A percentile compares a stretch with the other conserved stretches of the same genome.
Conservation (phyloP, 305 asterid species). For the Withania somnifera region DNA sequence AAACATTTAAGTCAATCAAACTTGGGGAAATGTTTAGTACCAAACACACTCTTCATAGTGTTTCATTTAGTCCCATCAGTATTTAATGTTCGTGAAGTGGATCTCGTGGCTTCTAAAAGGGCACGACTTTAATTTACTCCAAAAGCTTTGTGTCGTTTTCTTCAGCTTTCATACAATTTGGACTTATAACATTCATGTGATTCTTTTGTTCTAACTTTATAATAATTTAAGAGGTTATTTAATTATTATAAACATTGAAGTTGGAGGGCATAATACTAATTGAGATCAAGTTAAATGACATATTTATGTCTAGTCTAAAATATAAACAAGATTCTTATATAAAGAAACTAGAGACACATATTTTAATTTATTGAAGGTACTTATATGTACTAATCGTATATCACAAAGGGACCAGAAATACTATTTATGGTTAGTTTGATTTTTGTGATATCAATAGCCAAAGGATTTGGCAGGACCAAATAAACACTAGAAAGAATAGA, state of each 20-base stretch:
- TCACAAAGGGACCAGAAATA: background rate
- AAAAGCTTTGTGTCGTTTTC: background rate
- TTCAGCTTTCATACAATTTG: background rate
- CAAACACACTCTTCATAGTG: background rate
- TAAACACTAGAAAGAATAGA: background rate
- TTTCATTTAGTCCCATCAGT: background rate
- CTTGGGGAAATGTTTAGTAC: too few relatives aligned
- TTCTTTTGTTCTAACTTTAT: too few relatives aligned
- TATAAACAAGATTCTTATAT: too few relatives aligned
- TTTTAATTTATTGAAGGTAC: background rate
- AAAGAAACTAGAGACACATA: background rate
- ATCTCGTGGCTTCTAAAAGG: background rate
- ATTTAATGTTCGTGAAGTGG: background rate
- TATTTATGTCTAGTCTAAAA: too few relatives aligned
- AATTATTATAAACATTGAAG: too few relatives aligned
- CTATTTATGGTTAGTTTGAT: background rate
- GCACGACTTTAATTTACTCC: background rate
- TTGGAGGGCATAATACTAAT: too few relatives aligned
- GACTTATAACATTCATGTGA: too few relatives aligned
- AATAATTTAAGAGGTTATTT: too few relatives aligned
- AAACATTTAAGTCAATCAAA: too few relatives aligned
- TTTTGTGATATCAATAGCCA: background rate
- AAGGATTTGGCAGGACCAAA: background rate
- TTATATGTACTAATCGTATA: background rate
- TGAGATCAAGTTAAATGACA: too few relatives aligned